phyloP scores from a whole-genome alignment of 2,329 filamentous ascomycete genomes.

The Colletotrichum brevisporum region DNA sequence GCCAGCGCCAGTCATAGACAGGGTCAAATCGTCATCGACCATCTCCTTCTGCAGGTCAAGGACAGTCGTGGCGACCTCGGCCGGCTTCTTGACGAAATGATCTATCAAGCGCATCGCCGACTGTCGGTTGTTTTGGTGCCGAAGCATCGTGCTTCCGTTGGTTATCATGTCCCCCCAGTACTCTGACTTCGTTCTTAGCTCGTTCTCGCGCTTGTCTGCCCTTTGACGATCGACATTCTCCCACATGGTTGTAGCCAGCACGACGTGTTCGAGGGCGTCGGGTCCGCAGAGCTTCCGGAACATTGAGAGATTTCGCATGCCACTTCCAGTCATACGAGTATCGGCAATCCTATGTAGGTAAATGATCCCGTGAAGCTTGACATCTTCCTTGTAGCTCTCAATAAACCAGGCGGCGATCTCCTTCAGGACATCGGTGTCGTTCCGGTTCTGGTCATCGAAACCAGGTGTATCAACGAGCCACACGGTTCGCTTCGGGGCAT shows the following conservation, averaged over 20 bases:
- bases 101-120: background rate
- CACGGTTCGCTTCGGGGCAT: background rate
- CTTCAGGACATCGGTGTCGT: background rate
- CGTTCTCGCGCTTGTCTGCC: background rate
- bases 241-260: background rate
- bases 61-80: background rate
- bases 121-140: background rate
- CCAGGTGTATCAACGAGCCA: background rate
- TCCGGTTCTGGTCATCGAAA: background rate
- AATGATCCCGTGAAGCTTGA: background rate
- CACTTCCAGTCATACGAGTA: background rate
- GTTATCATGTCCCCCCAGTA: background rate
- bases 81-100: background rate
- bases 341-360: background rate
- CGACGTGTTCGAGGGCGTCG: background rate
- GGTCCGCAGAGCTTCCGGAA: background rate
- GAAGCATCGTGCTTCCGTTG: background rate
- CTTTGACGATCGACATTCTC: background rate
- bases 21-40: background rate
- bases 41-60: background rate
- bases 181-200: background rate
- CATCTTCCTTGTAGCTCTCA: background rate
- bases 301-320: background rate
- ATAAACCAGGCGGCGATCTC: background rate
- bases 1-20: background rate